These are phyloP conservation scores for maize (Zea mays) DNA, from an alignment of 176 grass and related monocot genomes.

Conservation along the genomic window DNA sequence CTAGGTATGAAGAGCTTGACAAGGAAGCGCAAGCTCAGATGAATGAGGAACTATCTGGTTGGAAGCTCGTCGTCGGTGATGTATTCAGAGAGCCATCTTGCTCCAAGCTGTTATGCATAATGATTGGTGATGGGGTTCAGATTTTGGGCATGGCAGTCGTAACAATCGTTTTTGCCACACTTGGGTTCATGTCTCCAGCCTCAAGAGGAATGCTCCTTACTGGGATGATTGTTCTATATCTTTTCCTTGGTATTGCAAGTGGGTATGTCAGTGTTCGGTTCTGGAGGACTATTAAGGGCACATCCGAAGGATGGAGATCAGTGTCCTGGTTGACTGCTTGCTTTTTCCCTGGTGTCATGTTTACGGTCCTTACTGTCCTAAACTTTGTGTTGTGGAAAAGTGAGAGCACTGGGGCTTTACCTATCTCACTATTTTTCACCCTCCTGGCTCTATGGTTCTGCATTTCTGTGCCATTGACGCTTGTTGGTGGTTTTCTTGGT, in stretches of 20 bases:
- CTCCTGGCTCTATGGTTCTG: conserved; percentile 81
- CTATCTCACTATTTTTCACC: conserved; percentile 81
- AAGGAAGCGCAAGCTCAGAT: conserved; percentile 82
- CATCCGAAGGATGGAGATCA: conserved; percentile 68
- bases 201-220: conserved; percentile 87
- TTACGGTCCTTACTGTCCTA: conserved; percentile 61
- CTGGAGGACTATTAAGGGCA: conserved; percentile 74
- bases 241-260: conserved; percentile 76
- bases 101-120: conserved; percentile 72
- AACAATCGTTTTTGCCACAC: conserved; percentile 66
- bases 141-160: conserved; percentile 75
- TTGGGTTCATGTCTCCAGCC: conserved; percentile 91
- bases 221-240: conserved; percentile 85
- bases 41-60: conserved; percentile 81
- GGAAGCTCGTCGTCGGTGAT: conserved; percentile 88
- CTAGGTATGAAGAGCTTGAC: conserved; percentile 73
- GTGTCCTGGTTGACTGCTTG: conserved; percentile 74
- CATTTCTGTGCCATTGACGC: conserved; percentile 77
- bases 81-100: conserved; percentile 80
- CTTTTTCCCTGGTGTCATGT: conserved; percentile 79
- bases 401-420: conserved; percentile 78
- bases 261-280: conserved; percentile 65
- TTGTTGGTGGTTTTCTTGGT: conserved; percentile 65
- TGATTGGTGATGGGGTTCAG: conserved; percentile 80
- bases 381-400: conserved; percentile 84